Percentiles rank a stretch among this genome's conserved stretches.
Conservation (phyloP, 2,329 filamentous ascomycete genomes). For the Xylariaceae sp. region DNA sequence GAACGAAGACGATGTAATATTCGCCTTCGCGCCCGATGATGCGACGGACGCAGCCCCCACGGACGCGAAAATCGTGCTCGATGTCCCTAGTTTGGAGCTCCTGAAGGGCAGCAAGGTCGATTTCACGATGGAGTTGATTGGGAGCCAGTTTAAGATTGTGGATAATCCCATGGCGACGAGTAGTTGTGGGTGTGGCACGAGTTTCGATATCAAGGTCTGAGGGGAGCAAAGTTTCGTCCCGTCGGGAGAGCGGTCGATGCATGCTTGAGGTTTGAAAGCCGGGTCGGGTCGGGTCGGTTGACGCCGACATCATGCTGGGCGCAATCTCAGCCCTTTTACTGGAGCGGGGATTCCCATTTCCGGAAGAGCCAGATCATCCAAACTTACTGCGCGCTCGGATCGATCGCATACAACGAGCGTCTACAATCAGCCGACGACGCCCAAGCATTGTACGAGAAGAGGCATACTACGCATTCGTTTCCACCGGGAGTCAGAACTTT, state of each 20-base stretch:
- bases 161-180: slow-evolving; percentile 89
- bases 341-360: no score
- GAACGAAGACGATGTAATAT: slow-evolving; percentile 79
- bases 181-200: slow-evolving; percentile 95
- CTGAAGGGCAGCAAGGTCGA: slow-evolving; percentile 93
- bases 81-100: slow-evolving; percentile 79
- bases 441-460: no score
- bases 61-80: slow-evolving; percentile 76
- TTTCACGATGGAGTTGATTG: slow-evolving; percentile 82
- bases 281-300: no score
- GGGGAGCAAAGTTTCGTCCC: neutral
- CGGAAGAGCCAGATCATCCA: no score
- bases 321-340: no score
- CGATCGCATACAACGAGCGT: no score
- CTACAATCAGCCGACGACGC: no score
- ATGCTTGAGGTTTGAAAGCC: neutral
- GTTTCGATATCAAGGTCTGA: slow-evolving; percentile 82
- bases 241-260: neutral
- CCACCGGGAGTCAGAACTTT: no score
- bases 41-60: slow-evolving; percentile 19
- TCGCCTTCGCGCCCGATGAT: slow-evolving; percentile 59
- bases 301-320: no score
- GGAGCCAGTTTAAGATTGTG: slow-evolving; percentile 91
- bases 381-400: no score
- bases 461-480: no score